phyloP scores from a whole-genome alignment of 2,329 filamentous ascomycete species.

The Aspergillus piperis region DNA sequence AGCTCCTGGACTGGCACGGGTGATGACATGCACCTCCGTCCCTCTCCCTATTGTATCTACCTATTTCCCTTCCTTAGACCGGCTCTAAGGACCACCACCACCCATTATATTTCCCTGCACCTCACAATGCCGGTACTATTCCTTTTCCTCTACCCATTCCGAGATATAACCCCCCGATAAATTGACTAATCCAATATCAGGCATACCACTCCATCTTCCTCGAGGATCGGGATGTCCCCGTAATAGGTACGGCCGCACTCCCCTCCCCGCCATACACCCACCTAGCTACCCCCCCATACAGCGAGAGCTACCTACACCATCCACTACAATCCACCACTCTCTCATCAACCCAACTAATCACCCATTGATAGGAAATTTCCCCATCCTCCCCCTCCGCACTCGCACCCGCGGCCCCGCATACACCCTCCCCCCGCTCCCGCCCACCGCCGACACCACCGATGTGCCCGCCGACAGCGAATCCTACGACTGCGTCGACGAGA shows the following conservation, averaged over 20 bases:
- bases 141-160: conserved; percentile 16
- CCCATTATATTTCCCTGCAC: background rate
- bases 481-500: conserved; percentile 95
- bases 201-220: conserved; percentile 98
- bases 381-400: conserved; percentile 89
- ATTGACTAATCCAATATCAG: conserved; percentile 48
- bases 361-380: conserved; percentile 73
- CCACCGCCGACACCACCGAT: conserved; percentile 54
- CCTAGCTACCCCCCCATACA: conserved; percentile 2
- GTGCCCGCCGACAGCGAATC: conserved; percentile 83
- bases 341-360: background rate
- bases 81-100: conserved; percentile 22
- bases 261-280: conserved; percentile 29
- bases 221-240: conserved; percentile 70
- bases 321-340: too few relatives aligned
- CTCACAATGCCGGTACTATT: conserved; percentile 49
- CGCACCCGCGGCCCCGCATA: conserved; percentile 94
- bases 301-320: too few relatives aligned
- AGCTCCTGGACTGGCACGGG: background rate
- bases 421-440: conserved; percentile 68
- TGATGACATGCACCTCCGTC: conserved; percentile 31
- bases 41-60: conserved; percentile 12
- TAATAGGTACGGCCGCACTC: conserved; percentile 55
- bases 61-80: conserved; percentile 19
- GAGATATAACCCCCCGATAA: background rate